Conservation (phyloP, 2,329 filamentous ascomycete genomes). For the Aspergillus phoenicis region DNA sequence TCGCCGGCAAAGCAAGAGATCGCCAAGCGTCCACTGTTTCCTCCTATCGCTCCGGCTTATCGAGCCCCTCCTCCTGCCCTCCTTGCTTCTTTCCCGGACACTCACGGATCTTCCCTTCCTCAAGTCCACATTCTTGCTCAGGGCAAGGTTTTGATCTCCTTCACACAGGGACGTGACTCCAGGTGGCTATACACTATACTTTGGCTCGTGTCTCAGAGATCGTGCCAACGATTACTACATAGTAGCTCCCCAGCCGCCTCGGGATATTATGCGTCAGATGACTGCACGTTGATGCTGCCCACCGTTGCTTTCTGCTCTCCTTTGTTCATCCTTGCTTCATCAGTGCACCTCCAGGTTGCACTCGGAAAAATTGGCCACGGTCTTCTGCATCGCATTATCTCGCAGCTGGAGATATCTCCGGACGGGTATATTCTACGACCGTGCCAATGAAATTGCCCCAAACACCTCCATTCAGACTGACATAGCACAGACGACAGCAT, state of each 20-base stretch:
- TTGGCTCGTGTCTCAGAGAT: conserved; percentile 1
- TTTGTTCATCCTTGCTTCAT: background rate
- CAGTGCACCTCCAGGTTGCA: background rate
- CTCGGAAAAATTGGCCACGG: background rate
- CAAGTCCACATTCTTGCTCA: conserved; percentile 12
- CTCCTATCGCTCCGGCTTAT: conserved; percentile 23
- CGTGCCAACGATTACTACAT: background rate
- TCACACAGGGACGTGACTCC: background rate
- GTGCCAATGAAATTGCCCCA: background rate
- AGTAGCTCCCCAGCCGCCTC: background rate
- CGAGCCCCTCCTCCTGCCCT: conserved; percentile 2
- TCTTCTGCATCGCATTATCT: background rate
- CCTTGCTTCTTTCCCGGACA: conserved; percentile 14
- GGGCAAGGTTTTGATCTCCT: conserved; percentile 5
- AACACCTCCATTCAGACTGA: background rate
- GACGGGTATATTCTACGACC: background rate
- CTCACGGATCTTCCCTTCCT: background rate
- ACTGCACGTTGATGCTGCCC: background rate
- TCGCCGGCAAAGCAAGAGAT: background rate
- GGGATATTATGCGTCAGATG: background rate
- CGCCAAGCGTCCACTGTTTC: background rate
- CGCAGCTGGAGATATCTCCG: background rate
- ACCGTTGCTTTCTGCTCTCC: background rate
- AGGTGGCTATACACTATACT: background rate
- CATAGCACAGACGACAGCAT: background rate